These are phyloP conservation scores for Pseudocercospora vitis DNA, from an alignment of 2,329 filamentous ascomycete species.

Conservation along the genomic window DNA sequence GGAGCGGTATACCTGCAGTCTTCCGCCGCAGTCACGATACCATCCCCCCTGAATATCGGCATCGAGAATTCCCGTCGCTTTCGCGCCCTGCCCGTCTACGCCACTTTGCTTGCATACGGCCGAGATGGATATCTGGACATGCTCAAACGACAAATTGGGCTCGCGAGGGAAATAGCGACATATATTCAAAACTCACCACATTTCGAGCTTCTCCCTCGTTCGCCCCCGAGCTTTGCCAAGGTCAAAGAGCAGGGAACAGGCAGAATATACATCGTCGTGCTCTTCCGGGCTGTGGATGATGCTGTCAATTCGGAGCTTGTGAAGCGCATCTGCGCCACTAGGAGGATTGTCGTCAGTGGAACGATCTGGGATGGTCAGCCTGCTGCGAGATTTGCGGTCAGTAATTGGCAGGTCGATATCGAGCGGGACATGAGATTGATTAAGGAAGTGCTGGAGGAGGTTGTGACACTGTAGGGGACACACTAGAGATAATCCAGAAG, in stretches of 20 bases:
- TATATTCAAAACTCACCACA: constrained; percentile 61
- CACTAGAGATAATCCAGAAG: not conserved
- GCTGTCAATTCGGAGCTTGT: constrained; percentile 66
- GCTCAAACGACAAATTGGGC: constrained; percentile 68
- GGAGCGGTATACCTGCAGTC: constrained; percentile 76
- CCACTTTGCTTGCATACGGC: constrained; percentile 74
- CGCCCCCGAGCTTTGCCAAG: constrained; percentile 29
- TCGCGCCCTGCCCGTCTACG: constrained; percentile 85
- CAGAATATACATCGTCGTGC: constrained; percentile 66
- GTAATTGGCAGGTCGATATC: constrained; percentile 77
- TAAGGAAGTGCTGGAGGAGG: constrained; percentile 55
- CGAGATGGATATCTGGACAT: constrained; percentile 66
- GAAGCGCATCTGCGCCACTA: constrained; percentile 68
- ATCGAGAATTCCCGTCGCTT: constrained; percentile 91
- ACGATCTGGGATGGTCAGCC: constrained; percentile 72
- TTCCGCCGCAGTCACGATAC: constrained; percentile 49
- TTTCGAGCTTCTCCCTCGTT: constrained; percentile 65
- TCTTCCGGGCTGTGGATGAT: constrained; percentile 72
- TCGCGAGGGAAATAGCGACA: constrained; percentile 66
- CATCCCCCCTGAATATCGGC: constrained; percentile 82
- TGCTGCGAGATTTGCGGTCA: constrained; percentile 80
- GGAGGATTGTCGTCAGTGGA: constrained; percentile 78
- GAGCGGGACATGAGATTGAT: constrained; percentile 67
- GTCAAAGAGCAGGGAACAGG: constrained; percentile 47
- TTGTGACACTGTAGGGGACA: constrained; percentile 2